Evolutionary conservation across 495 filamentous ascomycete genomes (phyloP).

Genomic region (Podospora conica): DNA sequence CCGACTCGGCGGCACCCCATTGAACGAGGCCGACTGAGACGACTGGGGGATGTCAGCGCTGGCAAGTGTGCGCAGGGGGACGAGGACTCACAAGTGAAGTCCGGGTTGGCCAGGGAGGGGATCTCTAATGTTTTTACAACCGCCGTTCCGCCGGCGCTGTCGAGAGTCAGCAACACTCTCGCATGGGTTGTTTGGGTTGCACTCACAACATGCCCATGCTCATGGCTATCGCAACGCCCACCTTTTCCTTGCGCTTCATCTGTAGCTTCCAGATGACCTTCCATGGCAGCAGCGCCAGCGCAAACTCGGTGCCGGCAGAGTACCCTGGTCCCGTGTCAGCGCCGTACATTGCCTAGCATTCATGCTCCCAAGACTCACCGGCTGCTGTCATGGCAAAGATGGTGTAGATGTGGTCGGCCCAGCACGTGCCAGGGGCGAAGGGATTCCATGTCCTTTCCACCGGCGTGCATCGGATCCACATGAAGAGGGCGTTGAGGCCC

Average conservation of each 20-base stretch:
- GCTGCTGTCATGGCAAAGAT: constrained; percentile 25
- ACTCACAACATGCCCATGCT: constrained; percentile 38
- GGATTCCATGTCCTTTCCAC: constrained; percentile 28
- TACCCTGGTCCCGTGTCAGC: constrained; percentile 19
- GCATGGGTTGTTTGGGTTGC: too few species aligned
- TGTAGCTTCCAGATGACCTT: constrained; percentile 28
- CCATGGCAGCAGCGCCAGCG: constrained; percentile 33
- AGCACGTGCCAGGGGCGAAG: constrained; percentile 28
- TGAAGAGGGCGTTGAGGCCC: constrained; percentile 29
- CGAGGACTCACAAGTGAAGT: constrained; percentile 24
- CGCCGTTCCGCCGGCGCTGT: constrained; percentile 26
- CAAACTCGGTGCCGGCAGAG: constrained; percentile 32
- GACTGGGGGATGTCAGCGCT: constrained; percentile 7
- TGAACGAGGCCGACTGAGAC: constrained; percentile 23
- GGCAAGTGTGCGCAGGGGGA: neutral
- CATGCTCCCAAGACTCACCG: constrained; percentile 7
- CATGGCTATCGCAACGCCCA: constrained; percentile 36
- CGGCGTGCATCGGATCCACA: constrained; percentile 32
- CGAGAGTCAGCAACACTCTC: neutral
- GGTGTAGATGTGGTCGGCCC: constrained; percentile 17
- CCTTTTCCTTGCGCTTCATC: constrained; percentile 33
- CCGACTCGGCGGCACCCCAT: constrained; percentile 31
- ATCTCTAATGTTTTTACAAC: constrained; percentile 28
- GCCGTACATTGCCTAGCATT: neutral
- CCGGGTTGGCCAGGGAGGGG: constrained; percentile 17